Base-by-base conservation (phyloP, 1,139 yeast genomes). In the Groenewaldozyma auringiensis region DNA sequence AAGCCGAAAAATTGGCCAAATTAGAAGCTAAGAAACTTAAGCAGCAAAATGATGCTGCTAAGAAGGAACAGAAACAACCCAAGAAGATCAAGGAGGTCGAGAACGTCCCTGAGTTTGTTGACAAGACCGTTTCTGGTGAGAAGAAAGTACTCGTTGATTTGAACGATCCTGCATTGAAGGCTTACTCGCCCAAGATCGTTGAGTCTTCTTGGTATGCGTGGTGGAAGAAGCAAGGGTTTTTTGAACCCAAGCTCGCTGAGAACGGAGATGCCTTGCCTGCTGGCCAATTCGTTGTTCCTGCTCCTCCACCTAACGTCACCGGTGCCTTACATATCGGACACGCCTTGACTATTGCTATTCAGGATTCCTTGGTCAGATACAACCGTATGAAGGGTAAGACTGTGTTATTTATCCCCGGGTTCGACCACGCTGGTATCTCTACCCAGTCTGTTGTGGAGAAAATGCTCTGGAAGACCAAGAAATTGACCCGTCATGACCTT, bases 251-350 rank as follows among this genome's bases (percentile, higher is more conserved):
- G 65, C 79, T 83, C 56, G 75, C 82, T 41, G 76, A 70, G 47
- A 80, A 81, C 56, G 97, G 96, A 42, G 70, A 81, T 45, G 62
- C 78, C 54, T 83, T 83, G 64, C 83, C 92, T 37, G 89, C 81
- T 63, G 97, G 97, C 54, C 65, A 74, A 21, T 92, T 92, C 68
- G 76, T 85, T 53, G 86, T 92, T 59, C 97, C 98, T 37, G 94
- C 96, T 21, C 98, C 98, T 41, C 99, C 99, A 52, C 98, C 98
- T 62, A 92, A 92, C 64, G 95, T 94, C 55, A 92, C 99, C 41
- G 98, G 99, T 71, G 96, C 97, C 45, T 76, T 92, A 58, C 99
- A 92, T 67, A 94, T 92, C 66, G 99, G 99, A 59, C 98, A 94
- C 67, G 98, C 97, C 27, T 77, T 92, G 65, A 94, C 98, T 18